Evolutionary conservation across 1,284 basidiomycete genomes (phyloP).

Genomic region (Chiua sp.): DNA sequence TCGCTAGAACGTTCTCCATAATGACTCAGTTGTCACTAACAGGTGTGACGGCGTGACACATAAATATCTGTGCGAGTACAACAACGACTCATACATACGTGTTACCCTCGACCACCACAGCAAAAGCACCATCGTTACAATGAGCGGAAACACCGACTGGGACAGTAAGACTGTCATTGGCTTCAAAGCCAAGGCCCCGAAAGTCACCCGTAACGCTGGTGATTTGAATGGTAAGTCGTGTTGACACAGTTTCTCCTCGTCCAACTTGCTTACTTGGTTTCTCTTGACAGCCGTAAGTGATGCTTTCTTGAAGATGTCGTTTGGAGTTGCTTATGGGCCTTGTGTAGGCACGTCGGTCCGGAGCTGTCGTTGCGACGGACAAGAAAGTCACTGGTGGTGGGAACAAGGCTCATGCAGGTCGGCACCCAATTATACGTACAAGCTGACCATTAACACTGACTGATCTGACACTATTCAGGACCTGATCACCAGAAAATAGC

Average conservation of each 20-base stretch:
- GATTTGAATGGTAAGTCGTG: slow-evolving; percentile 71
- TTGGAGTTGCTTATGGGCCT: background rate
- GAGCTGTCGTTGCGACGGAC: slow-evolving; percentile 77
- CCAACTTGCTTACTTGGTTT: slow-evolving; percentile 11
- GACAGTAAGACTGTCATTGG: slow-evolving; percentile 82
- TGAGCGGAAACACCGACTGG: slow-evolving; percentile 68
- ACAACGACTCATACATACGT: background rate
- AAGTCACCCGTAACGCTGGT: slow-evolving; percentile 70
- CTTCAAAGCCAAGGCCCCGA: slow-evolving; percentile 67
- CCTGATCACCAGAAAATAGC: slow-evolving; percentile 95
- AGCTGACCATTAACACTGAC: slow-evolving; percentile 2
- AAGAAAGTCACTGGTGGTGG: slow-evolving; percentile 70
- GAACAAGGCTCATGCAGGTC: slow-evolving; percentile 79
- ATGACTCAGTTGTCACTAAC: background rate
- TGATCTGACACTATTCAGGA: slow-evolving; percentile 47
- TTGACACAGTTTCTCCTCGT: background rate
- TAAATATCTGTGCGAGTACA: background rate
- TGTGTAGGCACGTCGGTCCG: slow-evolving; percentile 68
- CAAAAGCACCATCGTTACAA: slow-evolving; percentile 31
- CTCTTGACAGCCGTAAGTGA: slow-evolving; percentile 52
- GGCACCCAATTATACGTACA: slow-evolving; percentile 19
- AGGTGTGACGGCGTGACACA: slow-evolving; percentile 3
- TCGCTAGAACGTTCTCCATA: too few relatives aligned
- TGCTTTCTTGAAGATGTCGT: background rate
- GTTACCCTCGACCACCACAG: slow-evolving; percentile 13